Base-by-base conservation (phyloP, 2,329 filamentous ascomycete genomes). In the Alternaria atra region DNA sequence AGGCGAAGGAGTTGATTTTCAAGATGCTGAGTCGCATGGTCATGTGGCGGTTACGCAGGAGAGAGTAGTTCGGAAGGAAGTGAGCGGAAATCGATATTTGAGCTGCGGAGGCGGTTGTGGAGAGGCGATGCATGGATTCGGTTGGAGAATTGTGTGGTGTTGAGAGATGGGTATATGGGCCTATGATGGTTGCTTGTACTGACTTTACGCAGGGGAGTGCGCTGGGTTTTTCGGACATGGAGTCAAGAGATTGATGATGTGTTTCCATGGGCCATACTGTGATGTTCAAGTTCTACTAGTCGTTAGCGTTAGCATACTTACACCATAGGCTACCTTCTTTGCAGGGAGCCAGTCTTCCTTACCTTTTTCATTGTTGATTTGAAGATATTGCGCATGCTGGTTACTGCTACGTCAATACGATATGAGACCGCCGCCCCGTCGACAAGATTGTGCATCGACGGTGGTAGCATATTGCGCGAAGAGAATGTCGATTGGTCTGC, bases 331-430 rank as follows among this genome's bases (percentile, higher is more conserved):
- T 20, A 29, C 6, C 8, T 8, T 29, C 27, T 29, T 29, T 8
- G 6, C 27, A 29, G 27, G 27, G 27, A 6, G 8, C 8, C 8
- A 8, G 4, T 29, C 4, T 29, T 8, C 12, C 35, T 25, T 32
- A 61, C 62, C 43, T 60, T 63, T 55, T 39, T 27, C 10, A 46
- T 34, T 20, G 52, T 63, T 17, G 23, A 52, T n/a, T 65, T 69
- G 53, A 69, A 65, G 42, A 67, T 59, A 48, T 65, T 65, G 12
- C 48, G 50, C n/a, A 53, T 47, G 2, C 39, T 60, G 9, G 58
- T 65, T 6, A 65, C 51, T 7, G 44, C 42, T 7, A 62, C 60
- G 4, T 67, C 58, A 8, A 67, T 35, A 20, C 52, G 64, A 52
- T 67, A 67, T 3, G 52, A 32, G 20, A 65, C 29, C 23, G 62